Percentiles rank a stretch among this genome's conserved stretches.
Evolutionary conservation across 164 flowering plant genomes (phyloP).

Genomic region (Hamamelis virginiana): DNA sequence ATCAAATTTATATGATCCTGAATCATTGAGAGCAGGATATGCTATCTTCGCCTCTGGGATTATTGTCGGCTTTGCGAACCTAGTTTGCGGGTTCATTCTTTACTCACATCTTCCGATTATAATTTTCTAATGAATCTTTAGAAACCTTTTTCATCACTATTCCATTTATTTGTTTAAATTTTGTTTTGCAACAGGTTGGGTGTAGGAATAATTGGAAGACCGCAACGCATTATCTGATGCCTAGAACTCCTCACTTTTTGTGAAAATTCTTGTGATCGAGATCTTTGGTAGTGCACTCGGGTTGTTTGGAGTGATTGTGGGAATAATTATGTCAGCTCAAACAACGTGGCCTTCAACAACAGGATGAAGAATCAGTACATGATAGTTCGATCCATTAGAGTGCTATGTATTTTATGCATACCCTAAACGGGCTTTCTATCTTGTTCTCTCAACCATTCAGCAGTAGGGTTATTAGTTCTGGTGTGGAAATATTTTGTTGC

Average conservation of each 20-base stretch:
- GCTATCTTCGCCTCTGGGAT: too few species aligned
- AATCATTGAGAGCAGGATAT: slow-evolving; percentile 95
- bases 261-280: too few species aligned
- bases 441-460: background rate
- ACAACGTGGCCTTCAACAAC: slow-evolving; percentile 74
- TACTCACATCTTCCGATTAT: too few species aligned
- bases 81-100: slow-evolving; percentile 78
- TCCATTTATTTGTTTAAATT: background rate
- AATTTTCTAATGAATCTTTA: background rate
- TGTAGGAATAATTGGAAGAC: slow-evolving; percentile 96
- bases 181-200: slow-evolving; percentile 64
- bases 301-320: too few species aligned
- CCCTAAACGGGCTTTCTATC: background rate
- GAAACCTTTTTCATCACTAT: background rate
- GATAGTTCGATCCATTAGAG: background rate
- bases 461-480: background rate
- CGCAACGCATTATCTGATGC: slow-evolving; percentile 98
- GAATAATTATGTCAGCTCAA: too few species aligned
- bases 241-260: slow-evolving; percentile 92
- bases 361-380: background rate
- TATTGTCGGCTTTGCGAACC: slow-evolving; percentile 98
- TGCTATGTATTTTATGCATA: background rate
- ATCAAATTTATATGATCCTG: slow-evolving; percentile 66
- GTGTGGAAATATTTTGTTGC: background rate
- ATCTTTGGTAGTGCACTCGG: too few species aligned